Evolutionary conservation across 192 early-diverging fungal genomes (phyloP).

Genomic region (Coemansia sp.): DNA sequence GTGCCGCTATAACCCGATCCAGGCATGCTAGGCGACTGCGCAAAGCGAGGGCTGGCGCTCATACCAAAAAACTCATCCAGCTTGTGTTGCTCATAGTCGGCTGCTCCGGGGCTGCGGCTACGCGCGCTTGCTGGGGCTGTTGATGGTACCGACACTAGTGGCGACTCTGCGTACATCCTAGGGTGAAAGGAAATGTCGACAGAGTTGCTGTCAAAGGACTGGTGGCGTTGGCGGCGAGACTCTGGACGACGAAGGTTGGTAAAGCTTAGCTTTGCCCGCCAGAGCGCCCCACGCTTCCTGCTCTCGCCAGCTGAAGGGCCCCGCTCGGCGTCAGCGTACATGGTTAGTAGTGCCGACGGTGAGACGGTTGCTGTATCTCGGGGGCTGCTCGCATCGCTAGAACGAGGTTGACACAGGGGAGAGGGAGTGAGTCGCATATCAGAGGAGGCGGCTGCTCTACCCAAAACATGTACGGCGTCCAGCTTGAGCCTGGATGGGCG

Average conservation of each 20-base stretch:
- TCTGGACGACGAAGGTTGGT: constrained; percentile 44
- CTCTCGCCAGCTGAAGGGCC: constrained; percentile 13
- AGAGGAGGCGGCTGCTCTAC: neutral
- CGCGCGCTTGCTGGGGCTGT: constrained; percentile 25
- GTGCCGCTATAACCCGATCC: neutral
- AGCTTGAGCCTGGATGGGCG: constrained; percentile 19
- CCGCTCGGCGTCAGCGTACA: constrained; percentile 2
- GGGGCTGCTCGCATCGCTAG: neutral
- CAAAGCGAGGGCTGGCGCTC: constrained; percentile 2
- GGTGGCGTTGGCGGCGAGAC: constrained; percentile 38
- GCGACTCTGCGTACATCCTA: constrained; percentile 33
- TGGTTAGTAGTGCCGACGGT: neutral
- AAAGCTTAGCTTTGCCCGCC: constrained; percentile 49
- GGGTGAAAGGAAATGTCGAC: constrained; percentile 41
- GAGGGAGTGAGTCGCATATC: neutral
- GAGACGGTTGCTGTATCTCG: neutral
- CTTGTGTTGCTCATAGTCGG: constrained; percentile 3
- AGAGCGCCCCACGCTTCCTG: constrained; percentile 36
- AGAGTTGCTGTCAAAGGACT: constrained; percentile 42
- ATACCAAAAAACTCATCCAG: constrained; percentile 16
- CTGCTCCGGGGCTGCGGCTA: neutral
- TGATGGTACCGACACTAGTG: constrained; percentile 36
- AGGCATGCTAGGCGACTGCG: neutral
- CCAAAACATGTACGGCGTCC: neutral
- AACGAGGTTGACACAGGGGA: neutral